Percentiles rank a stretch among this genome's conserved stretches.
These are phyloP conservation scores for Metarhizium humberi DNA, from an alignment of 2,329 filamentous ascomycete species.

Conservation along the genomic window DNA sequence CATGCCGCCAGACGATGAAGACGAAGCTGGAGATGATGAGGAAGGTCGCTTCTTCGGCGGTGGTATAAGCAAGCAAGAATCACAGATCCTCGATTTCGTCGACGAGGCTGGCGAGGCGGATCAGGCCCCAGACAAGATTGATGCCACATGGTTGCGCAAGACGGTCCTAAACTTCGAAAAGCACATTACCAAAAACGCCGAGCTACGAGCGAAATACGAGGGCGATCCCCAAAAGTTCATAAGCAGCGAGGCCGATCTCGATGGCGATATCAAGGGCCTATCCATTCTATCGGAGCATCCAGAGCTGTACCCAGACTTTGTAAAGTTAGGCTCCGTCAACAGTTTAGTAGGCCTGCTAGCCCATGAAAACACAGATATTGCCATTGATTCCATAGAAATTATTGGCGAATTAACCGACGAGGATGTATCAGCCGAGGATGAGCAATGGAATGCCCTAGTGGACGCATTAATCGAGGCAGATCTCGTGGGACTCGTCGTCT, in stretches of 20 bases:
- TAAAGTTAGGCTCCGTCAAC: slow-evolving; percentile 59
- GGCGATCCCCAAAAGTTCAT: slow-evolving; percentile 75
- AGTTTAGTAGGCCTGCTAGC: slow-evolving; percentile 75
- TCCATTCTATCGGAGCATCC: slow-evolving; percentile 83
- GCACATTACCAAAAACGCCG: slow-evolving; percentile 82
- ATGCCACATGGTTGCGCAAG: slow-evolving; percentile 73
- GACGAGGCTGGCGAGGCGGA: slow-evolving; percentile 39
- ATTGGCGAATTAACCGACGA: slow-evolving; percentile 89
- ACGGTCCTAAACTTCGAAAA: slow-evolving; percentile 79
- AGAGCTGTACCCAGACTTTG: slow-evolving; percentile 72
- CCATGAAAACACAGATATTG: slow-evolving; percentile 95
- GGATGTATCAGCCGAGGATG: slow-evolving; percentile 72
- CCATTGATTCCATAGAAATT: slow-evolving; percentile 83
- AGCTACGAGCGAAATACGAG: slow-evolving; percentile 79
- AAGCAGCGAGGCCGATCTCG: slow-evolving; percentile 77
- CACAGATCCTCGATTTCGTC: slow-evolving; percentile 79
- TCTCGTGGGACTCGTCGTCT: slow-evolving; percentile 62
- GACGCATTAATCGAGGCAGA: slow-evolving; percentile 59
- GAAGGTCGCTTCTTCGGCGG: slow-evolving; percentile 94
- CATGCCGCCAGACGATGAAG: slow-evolving; percentile 39
- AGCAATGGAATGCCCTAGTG: slow-evolving; percentile 72
- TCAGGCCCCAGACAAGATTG: slow-evolving; percentile 61
- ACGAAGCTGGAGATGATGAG: slow-evolving; percentile 61
- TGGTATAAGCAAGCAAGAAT: slow-evolving; percentile 73
- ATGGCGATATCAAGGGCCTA: slow-evolving; percentile 76